phyloP scores from a whole-genome alignment of 2,329 filamentous ascomycete species.

The Westerdykella aurantiaca region DNA sequence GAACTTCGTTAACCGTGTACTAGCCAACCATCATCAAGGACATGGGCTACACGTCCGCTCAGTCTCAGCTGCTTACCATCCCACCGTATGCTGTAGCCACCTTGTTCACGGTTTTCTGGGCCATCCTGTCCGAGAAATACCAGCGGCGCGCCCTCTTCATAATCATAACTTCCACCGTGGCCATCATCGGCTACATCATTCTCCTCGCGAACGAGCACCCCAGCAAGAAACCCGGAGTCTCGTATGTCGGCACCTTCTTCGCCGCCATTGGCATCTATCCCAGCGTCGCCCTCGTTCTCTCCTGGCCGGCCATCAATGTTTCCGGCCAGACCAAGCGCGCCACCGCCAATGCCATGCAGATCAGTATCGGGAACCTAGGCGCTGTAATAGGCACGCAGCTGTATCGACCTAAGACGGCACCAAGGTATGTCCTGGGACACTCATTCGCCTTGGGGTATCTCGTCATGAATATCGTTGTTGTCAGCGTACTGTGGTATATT shows the following conservation, averaged over 20 bases:
- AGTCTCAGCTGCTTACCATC: slow-evolving; percentile 44
- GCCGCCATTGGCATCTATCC: slow-evolving; percentile 38
- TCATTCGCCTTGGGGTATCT: slow-evolving; percentile 33
- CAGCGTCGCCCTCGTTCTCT: slow-evolving; percentile 37
- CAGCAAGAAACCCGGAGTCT: slow-evolving; percentile 29
- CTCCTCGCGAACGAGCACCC: slow-evolving; percentile 32
- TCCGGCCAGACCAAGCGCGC: slow-evolving; percentile 50
- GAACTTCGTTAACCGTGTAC: slow-evolving; percentile 1
- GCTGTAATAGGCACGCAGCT: slow-evolving; percentile 37
- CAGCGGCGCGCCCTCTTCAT: slow-evolving; percentile 34
- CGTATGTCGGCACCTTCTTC: slow-evolving; percentile 36
- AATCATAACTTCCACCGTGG: slow-evolving; percentile 24
- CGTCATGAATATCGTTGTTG: slow-evolving; percentile 28
- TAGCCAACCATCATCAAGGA: slow-evolving; percentile 51
- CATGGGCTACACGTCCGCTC: slow-evolving; percentile 39
- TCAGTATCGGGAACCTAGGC: slow-evolving; percentile 46
- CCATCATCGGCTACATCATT: slow-evolving; percentile 37
- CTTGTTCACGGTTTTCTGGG: slow-evolving; percentile 33
- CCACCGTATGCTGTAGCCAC: slow-evolving; percentile 40
- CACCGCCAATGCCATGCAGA: slow-evolving; percentile 46
- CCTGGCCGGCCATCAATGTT: slow-evolving; percentile 51
- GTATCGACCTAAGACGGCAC: slow-evolving; percentile 30
- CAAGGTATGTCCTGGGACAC: slow-evolving; percentile 34
- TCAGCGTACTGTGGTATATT: slow-evolving; percentile 25
- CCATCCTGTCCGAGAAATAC: slow-evolving; percentile 28